These are phyloP conservation scores for Sporisorium graminicola DNA, from an alignment of 1,284 basidiomycete species.

Conservation along the genomic window DNA sequence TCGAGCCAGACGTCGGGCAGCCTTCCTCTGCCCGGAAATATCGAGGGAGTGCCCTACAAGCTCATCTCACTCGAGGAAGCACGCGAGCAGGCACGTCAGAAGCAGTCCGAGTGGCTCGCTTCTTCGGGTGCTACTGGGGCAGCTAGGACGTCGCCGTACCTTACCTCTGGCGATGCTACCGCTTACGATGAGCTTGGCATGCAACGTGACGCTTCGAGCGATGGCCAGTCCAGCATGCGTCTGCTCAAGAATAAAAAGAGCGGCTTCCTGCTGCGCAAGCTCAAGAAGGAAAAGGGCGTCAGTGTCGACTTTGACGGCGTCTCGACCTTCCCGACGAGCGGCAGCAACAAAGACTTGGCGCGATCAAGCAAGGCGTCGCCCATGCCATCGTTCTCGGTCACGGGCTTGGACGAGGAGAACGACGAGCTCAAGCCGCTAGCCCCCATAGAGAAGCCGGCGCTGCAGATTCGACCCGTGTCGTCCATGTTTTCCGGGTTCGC, in stretches of 20 bases:
- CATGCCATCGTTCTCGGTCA: constrained; percentile 52
- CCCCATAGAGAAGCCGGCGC: constrained; percentile 40
- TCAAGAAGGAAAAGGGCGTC: constrained; percentile 58
- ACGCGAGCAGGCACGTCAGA: constrained; percentile 49
- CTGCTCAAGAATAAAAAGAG: constrained; percentile 63
- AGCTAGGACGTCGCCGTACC: constrained; percentile 19
- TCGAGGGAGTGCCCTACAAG: constrained; percentile 62
- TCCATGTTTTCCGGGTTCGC: constrained; percentile 60
- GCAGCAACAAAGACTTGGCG: constrained; percentile 28
- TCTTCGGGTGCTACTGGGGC: constrained; percentile 14
- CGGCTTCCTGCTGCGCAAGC: constrained; percentile 55
- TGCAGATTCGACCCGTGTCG: constrained; percentile 54
- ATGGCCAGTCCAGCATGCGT: constrained; percentile 28
- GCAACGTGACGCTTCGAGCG: constrained; percentile 30
- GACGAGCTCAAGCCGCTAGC: constrained; percentile 24
- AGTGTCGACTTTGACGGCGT: constrained; percentile 42
- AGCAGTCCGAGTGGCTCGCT: constrained; percentile 50
- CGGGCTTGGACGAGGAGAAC: constrained; percentile 31
- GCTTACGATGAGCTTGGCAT: constrained; percentile 28
- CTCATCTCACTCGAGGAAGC: constrained; percentile 62
- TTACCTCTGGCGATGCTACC: constrained; percentile 12
- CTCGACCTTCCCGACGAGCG: constrained; percentile 35
- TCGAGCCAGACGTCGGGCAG: constrained; percentile 37
- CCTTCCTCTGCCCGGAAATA: constrained; percentile 44
- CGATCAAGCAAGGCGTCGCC: constrained; percentile 26